These are phyloP conservation scores for Fusarium solani-melongenae DNA, from an alignment of 2,329 filamentous ascomycete genomes.

Conservation along the genomic window DNA sequence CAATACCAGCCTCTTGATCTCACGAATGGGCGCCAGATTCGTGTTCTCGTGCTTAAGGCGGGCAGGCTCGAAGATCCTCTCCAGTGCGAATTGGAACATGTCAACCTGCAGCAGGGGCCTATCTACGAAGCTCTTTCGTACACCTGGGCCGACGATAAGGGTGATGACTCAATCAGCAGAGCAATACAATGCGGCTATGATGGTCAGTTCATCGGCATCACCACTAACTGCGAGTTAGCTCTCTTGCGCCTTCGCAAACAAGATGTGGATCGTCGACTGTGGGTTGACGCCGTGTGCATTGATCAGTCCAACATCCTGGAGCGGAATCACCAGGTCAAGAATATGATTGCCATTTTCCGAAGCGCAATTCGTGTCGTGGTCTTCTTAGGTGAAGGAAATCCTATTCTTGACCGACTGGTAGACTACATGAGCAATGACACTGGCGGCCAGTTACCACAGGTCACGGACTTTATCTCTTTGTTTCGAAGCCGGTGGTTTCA, in stretches of 20 bases:
- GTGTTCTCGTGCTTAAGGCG: background rate
- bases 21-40: background rate
- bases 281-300: background rate
- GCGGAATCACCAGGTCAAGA: background rate
- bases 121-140: background rate
- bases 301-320: background rate
- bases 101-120: background rate
- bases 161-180: background rate
- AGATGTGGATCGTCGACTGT: background rate
- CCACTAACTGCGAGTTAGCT: background rate
- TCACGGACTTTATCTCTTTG: background rate
- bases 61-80: background rate
- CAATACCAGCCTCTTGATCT: background rate
- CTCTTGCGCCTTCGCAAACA: background rate
- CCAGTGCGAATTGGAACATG: background rate
- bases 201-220: background rate
- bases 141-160: background rate
- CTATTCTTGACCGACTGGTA: background rate
- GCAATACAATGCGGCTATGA: background rate
- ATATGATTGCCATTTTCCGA: conserved; percentile 3
- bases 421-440: background rate
- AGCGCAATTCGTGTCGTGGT: background rate
- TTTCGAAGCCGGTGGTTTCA: conserved; percentile 1
- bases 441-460: background rate
- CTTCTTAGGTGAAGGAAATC: background rate